These are phyloP conservation scores for Zalaria sp. DNA, from an alignment of 2,329 filamentous ascomycete species.

Conservation along the genomic window DNA sequence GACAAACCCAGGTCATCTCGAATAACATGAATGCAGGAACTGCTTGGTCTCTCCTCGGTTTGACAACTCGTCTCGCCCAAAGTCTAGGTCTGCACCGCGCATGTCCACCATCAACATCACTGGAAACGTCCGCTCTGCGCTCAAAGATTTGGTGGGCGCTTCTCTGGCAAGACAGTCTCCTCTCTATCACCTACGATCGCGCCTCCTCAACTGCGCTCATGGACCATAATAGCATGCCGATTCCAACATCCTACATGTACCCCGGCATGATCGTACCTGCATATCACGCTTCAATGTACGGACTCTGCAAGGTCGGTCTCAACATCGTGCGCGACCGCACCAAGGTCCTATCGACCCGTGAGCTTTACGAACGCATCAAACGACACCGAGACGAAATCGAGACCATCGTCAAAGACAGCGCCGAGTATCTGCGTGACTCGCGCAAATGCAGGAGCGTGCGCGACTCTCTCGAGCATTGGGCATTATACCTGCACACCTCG, in stretches of 20 bases:
- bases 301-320: constrained; percentile 42
- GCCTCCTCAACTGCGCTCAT: constrained; percentile 41
- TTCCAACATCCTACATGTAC: constrained; percentile 15
- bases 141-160: constrained; percentile 42
- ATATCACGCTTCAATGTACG: constrained; percentile 44
- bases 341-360: constrained; percentile 38
- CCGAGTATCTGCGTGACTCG: constrained; percentile 42
- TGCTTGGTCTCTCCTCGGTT: constrained; percentile 45
- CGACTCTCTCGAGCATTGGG: constrained; percentile 46
- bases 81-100: constrained; percentile 46
- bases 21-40: constrained; percentile 53
- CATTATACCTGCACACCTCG: constrained; percentile 45
- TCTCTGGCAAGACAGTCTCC: constrained; percentile 50
- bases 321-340: constrained; percentile 47
- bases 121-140: constrained; percentile 25
- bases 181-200: constrained; percentile 49
- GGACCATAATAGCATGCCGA: constrained; percentile 30
- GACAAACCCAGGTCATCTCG: constrained; percentile 26
- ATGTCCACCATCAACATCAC: constrained; percentile 37
- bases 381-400: constrained; percentile 43
- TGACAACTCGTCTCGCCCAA: constrained; percentile 47
- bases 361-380: constrained; percentile 36
- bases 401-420: constrained; percentile 42
- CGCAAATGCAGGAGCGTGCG: constrained; percentile 30
- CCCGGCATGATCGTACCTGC: constrained; percentile 28